These are phyloP conservation scores for Paracoccidioides lutzii DNA, from an alignment of 2,329 filamentous ascomycete genomes.

Conservation along the genomic window DNA sequence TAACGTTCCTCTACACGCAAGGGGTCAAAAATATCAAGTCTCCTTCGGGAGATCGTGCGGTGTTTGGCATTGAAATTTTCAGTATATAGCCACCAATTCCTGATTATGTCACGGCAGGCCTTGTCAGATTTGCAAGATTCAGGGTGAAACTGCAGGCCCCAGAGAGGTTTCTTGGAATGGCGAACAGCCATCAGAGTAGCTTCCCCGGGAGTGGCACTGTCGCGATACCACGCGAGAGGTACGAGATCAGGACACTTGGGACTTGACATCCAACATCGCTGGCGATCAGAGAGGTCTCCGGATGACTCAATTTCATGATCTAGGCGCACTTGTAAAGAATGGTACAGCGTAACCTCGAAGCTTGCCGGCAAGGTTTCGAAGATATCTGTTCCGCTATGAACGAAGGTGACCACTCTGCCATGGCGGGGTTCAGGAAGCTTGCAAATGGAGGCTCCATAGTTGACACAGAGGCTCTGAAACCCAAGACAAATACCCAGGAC, in stretches of 20 bases:
- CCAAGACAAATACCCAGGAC: slow-evolving; percentile 81
- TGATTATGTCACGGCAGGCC: slow-evolving; percentile 49
- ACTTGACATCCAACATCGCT: slow-evolving; percentile 18
- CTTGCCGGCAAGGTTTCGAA: slow-evolving; percentile 45
- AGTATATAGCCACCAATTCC: slow-evolving; percentile 62
- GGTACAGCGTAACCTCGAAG: slow-evolving; percentile 65
- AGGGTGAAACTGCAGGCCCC: slow-evolving; percentile 82
- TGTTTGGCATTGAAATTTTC: slow-evolving; percentile 44
- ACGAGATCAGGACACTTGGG: slow-evolving; percentile 31
- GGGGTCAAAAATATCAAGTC: neutral
- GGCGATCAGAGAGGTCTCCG: slow-evolving; percentile 28
- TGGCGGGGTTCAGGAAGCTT: slow-evolving; percentile 60
- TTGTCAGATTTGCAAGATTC: slow-evolving; percentile 69
- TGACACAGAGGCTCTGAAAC: slow-evolving; percentile 65
- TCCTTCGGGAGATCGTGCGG: slow-evolving; percentile 10
- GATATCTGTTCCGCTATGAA: slow-evolving; percentile 48
- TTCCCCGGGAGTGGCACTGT: slow-evolving; percentile 23
- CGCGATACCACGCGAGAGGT: slow-evolving; percentile 49
- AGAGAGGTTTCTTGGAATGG: slow-evolving; percentile 59
- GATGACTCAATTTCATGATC: slow-evolving; percentile 23
- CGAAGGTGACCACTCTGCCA: slow-evolving; percentile 60
- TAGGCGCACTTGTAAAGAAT: slow-evolving; percentile 44
- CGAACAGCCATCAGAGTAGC: slow-evolving; percentile 62
- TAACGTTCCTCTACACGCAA: neutral
- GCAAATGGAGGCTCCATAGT: slow-evolving; percentile 53